phyloP scores from a whole-genome alignment of 352 stramenopile genomes.

The Globisporangium emineosum region DNA sequence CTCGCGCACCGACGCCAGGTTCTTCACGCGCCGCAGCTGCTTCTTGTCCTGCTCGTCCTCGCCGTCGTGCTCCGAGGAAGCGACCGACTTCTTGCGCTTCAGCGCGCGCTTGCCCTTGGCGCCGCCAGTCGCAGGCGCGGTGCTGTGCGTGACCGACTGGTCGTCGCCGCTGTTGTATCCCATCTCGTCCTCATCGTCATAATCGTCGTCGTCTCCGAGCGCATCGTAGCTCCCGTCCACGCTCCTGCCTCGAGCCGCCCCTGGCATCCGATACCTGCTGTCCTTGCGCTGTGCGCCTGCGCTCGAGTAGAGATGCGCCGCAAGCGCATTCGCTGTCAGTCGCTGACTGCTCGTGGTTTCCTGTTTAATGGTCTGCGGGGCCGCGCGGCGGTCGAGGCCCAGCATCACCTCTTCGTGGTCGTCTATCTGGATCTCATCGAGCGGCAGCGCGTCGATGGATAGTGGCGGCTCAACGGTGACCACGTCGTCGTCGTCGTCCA shows the following conservation, averaged over 20 bases:
- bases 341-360: neutral
- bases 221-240: conserved; percentile 26
- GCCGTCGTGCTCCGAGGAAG: conserved; percentile 6
- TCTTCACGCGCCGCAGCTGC: conserved; percentile 65
- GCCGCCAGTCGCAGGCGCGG: conserved; percentile 7
- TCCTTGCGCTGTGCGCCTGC: conserved; percentile 5
- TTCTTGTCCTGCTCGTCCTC: conserved; percentile 53
- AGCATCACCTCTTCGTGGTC: neutral
- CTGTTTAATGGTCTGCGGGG: conserved; percentile 8
- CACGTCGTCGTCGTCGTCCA: too few species aligned
- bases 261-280: conserved; percentile 1
- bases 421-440: conserved; percentile 42
- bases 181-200: conserved; percentile 15
- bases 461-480: neutral
- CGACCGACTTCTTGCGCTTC: conserved; percentile 3
- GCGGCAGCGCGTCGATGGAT: conserved; percentile 26
- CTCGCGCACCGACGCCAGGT: conserved; percentile 68
- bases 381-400: neutral
- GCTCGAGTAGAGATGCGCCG: conserved; percentile 22
- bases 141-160: neutral
- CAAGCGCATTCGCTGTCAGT: conserved; percentile 18
- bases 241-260: conserved; percentile 6
- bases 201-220: conserved; percentile 17
- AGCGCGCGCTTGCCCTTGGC: conserved; percentile 6
- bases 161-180: conserved; percentile 14